phyloP scores from a whole-genome alignment of 805 yeast species.

The Myxozyma udenii region DNA sequence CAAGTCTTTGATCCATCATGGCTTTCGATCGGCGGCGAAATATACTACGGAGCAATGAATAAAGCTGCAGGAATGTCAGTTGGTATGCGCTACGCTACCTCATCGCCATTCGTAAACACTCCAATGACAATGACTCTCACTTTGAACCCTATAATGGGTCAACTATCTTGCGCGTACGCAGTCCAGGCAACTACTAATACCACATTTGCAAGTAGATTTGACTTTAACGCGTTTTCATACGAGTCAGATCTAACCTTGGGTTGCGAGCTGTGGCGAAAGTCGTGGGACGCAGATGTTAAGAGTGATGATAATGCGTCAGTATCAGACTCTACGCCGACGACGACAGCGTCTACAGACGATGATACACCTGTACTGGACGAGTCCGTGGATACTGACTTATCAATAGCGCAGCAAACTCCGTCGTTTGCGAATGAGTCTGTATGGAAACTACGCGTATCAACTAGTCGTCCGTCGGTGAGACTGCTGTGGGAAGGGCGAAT shows the following conservation, averaged over 20 bases:
- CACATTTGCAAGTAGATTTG: conserved; percentile 79
- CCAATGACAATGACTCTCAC: conserved; percentile 87
- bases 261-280: conserved; percentile 62
- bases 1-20: conserved; percentile 44
- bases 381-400: neutral
- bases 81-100: conserved; percentile 78
- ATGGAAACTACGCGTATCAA: conserved; percentile 19
- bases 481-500: conserved; percentile 85
- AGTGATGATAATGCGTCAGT: neutral
- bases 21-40: conserved; percentile 74
- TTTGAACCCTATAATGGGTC: conserved; percentile 86
- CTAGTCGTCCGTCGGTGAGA: conserved; percentile 56
- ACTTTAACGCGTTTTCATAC: conserved; percentile 86
- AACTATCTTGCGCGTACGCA: conserved; percentile 80
- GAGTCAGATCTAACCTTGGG: conserved; percentile 85
- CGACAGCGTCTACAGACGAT: neutral
- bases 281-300: neutral
- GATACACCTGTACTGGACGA: neutral
- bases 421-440: conserved; percentile 14
- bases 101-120: conserved; percentile 79
- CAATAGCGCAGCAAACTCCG: neutral
- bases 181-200: conserved; percentile 72
- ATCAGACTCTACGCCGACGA: too few species aligned
- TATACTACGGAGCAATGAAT: conserved; percentile 80
- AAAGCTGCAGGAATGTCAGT: conserved; percentile 89